Conservation (phyloP, 495 filamentous ascomycete genomes). For the Aspergillus cavernicola region DNA sequence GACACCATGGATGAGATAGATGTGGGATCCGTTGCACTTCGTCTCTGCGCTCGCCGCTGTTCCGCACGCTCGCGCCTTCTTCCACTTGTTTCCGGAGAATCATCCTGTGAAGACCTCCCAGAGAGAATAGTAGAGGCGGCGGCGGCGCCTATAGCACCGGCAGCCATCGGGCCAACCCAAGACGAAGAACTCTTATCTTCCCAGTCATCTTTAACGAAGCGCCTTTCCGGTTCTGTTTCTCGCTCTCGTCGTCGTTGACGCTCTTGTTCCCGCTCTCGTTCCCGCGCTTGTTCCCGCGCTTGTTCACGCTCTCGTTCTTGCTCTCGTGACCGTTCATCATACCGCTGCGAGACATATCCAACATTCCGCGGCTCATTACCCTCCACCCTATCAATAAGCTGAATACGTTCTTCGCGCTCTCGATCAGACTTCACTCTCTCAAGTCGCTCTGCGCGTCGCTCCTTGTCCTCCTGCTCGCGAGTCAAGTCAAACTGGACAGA, state of each 20-base stretch:
- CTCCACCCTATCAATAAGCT: conserved; percentile 32
- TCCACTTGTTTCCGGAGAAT: conserved; percentile 28
- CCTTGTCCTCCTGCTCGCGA: conserved; percentile 44
- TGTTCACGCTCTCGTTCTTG: conserved; percentile 2
- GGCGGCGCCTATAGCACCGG: conserved; percentile 46
- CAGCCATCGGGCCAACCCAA: conserved; percentile 43
- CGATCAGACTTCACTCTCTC: conserved; percentile 25
- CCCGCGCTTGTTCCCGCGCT: neutral
- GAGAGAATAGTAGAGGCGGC: conserved; percentile 39
- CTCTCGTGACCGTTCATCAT: neutral
- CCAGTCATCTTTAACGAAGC: conserved; percentile 6
- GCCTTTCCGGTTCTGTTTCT: conserved; percentile 12
- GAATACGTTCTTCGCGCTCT: conserved; percentile 25
- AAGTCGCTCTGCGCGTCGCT: conserved; percentile 36
- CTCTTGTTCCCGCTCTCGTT: neutral
- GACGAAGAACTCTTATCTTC: conserved; percentile 24
- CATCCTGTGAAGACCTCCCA: conserved; percentile 36
- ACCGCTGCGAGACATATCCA: conserved; percentile 9
- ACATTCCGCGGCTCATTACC: conserved; percentile 17
- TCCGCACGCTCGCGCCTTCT: conserved; percentile 32
- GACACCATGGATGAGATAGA: conserved; percentile 17
- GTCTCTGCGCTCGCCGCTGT: conserved; percentile 39
- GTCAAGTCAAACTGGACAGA: conserved; percentile 48
- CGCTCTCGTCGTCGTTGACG: neutral
- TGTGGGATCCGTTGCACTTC: conserved; percentile 21